Evolutionary conservation across 164 flowering plant species (phyloP).

Genomic region (Houttuynia cordata): DNA sequence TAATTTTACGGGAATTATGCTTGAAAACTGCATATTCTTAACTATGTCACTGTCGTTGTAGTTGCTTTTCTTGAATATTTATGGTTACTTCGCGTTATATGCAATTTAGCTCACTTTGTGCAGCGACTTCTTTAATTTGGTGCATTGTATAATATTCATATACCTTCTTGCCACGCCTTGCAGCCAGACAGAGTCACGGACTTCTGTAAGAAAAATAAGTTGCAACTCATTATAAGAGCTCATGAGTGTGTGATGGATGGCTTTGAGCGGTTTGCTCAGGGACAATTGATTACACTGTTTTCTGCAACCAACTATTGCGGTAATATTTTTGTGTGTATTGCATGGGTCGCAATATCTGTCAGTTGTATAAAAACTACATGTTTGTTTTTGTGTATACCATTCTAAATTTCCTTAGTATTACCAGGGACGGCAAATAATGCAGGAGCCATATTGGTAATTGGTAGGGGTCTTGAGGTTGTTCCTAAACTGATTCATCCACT

Average conservation of each 20-base stretch:
- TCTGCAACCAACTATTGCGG: conserved; percentile 99
- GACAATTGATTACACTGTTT: conserved; percentile 90
- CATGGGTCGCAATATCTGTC: background rate
- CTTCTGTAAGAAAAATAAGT: conserved; percentile 86
- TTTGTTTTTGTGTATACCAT: conserved; percentile 2
- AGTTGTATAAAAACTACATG: background rate
- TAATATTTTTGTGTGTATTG: conserved; percentile 10
- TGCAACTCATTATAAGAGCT: conserved; percentile 94
- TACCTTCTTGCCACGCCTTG: conserved; percentile 2
- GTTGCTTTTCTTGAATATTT: background rate
- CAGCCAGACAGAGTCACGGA: conserved; percentile 98
- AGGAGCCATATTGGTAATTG: conserved; percentile 87
- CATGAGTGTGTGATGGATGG: conserved; percentile 99
- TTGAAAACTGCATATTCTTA: no score
- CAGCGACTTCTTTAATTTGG: background rate
- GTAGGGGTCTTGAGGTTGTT: conserved; percentile 86
- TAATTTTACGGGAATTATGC: no score
- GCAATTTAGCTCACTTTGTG: no score
- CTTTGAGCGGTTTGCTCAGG: conserved; percentile 97
- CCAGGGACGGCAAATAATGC: conserved; percentile 97
- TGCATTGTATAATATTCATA: background rate
- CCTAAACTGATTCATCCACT: conserved; percentile 96
- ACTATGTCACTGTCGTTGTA: background rate
- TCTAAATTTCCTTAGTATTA: conserved; percentile 1
- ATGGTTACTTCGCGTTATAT: no score